Evolutionary conservation across 2,329 filamentous ascomycete species (phyloP).

Genomic region (Colletotrichum chrysophilum): DNA sequence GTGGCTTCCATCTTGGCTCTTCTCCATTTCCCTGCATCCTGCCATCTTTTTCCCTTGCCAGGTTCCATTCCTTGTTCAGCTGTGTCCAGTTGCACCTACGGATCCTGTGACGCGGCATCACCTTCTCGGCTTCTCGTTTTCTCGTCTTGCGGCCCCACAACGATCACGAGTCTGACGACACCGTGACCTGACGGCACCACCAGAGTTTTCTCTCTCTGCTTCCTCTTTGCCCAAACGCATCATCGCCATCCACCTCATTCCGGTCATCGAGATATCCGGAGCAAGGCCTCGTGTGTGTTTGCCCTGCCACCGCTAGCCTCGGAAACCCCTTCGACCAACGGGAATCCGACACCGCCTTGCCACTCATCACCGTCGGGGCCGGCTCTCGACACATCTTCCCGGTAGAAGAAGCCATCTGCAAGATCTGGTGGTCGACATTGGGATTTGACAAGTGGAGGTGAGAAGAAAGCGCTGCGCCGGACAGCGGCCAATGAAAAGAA

Average conservation of each 20-base stretch:
- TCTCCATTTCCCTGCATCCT: conserved; percentile 6
- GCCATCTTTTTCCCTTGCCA: neutral
- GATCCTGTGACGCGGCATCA: neutral
- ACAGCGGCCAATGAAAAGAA: conserved; percentile 27
- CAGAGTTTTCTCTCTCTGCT: neutral
- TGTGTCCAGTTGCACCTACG: neutral
- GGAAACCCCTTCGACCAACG: neutral
- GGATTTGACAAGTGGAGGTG: conserved; percentile 11
- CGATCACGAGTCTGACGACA: conserved; percentile 11
- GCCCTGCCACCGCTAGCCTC: neutral
- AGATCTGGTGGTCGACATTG: conserved; percentile 14
- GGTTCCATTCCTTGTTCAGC: neutral
- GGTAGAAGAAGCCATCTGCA: conserved; percentile 4
- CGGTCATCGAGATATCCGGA: neutral
- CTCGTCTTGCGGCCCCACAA: neutral
- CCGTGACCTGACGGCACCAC: neutral
- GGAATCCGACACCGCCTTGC: neutral
- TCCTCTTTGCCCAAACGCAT: neutral
- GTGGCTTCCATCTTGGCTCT: neutral
- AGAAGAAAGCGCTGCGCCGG: conserved; percentile 7
- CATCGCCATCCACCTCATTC: neutral
- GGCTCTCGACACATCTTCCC: conserved; percentile 7
- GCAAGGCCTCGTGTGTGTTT: neutral
- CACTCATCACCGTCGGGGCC: neutral
- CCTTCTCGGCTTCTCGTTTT: neutral